A percentile compares a stretch with the other conserved stretches of the same genome.
phyloP scores from a whole-genome alignment of 1,284 basidiomycete genomes.

The Ustanciosporium gigantosporum region DNA sequence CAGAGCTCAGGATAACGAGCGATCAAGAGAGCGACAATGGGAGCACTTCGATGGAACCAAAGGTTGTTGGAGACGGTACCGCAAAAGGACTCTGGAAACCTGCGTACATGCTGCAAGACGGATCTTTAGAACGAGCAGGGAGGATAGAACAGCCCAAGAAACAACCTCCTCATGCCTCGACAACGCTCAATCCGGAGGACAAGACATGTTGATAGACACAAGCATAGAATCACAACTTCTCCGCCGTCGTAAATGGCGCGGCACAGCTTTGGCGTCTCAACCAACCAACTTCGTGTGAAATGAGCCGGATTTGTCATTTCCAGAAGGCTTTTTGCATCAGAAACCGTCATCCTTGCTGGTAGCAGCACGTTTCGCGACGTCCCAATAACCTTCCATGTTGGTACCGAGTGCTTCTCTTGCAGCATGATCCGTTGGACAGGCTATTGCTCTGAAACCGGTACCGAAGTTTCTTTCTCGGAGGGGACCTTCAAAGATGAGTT shows the following conservation, averaged over 20 bases:
- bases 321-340: background rate
- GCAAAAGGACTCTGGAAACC: constrained; percentile 66
- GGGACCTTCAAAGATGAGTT: constrained; percentile 89
- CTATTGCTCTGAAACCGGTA: constrained; percentile 68
- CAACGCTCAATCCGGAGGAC: too few relatives aligned
- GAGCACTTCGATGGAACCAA: background rate
- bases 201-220: too few relatives aligned
- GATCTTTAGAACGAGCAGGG: constrained; percentile 71
- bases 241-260: too few relatives aligned
- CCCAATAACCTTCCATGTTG: constrained; percentile 87
- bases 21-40: constrained; percentile 6
- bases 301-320: too few relatives aligned
- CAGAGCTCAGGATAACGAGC: constrained; percentile 67
- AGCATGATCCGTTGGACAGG: constrained; percentile 77
- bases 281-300: too few relatives aligned
- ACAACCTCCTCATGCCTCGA: background rate
- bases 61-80: constrained; percentile 21
- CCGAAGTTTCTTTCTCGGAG: constrained; percentile 70
- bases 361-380: constrained; percentile 72
- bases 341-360: constrained; percentile 5
- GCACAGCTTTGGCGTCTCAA: too few relatives aligned
- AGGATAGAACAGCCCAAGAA: constrained; percentile 40
- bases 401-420: constrained; percentile 83
- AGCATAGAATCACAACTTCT: too few relatives aligned
- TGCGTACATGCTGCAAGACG: constrained; percentile 79